Conservation (phyloP, 163 green algal species). For the Scenedesmus sp. region DNA sequence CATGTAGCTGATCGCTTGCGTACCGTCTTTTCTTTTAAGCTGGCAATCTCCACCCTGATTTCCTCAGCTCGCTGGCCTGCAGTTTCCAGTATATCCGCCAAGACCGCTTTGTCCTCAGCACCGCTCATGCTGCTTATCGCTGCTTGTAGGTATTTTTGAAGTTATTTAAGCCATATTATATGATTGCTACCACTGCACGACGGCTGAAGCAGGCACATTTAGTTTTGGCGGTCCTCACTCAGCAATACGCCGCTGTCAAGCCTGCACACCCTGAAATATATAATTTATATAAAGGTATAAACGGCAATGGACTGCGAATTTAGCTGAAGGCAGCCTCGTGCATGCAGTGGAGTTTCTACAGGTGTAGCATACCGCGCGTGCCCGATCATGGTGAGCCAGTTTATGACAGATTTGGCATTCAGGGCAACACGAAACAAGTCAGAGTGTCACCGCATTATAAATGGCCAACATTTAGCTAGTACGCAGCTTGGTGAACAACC, state of each 20-base stretch:
- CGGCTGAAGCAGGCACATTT: background rate
- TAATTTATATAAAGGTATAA: background rate
- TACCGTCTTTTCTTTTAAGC: slow-evolving; percentile 31
- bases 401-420: no score
- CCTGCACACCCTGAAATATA: background rate
- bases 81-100: slow-evolving; percentile 17
- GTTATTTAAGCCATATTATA: background rate
- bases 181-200: background rate
- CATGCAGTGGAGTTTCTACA: background rate
- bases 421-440: no score
- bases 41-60: slow-evolving; percentile 21
- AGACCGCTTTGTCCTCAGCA: background rate
- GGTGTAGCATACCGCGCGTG: background rate
- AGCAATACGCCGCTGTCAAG: background rate
- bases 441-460: no score
- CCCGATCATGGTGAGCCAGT: background rate
- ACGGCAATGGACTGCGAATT: background rate
- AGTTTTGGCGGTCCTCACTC: background rate
- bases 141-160: background rate
- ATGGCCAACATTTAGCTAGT: no score
- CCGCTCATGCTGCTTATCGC: background rate
- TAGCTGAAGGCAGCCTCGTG: background rate
- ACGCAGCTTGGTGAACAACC: no score
- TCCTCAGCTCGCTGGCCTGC: slow-evolving; percentile 20
- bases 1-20: no score